Conservation (phyloP, 345 rosid species). For the Gossypium mustelinum region DNA sequence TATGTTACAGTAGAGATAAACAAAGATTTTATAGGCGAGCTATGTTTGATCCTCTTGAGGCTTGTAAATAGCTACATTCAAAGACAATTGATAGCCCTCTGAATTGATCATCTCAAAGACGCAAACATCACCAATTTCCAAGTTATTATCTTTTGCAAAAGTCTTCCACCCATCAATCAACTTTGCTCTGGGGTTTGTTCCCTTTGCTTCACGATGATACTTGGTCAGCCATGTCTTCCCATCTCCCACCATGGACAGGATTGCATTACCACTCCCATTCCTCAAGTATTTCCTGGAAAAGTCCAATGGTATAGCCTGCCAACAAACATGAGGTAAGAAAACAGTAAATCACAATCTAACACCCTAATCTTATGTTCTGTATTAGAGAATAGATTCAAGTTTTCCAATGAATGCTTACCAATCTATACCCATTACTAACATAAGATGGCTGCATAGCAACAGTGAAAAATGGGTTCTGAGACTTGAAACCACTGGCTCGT, state of each 20-base stretch:
- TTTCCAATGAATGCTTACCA: conserved; percentile 1
- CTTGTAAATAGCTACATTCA: not conserved
- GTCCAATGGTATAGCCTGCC: conserved; percentile 3
- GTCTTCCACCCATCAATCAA: conserved; percentile 10
- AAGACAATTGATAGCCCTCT: not conserved
- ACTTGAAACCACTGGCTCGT: conserved; percentile 16
- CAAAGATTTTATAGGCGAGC: not conserved
- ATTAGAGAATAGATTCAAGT: too few species aligned
- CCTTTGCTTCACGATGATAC: not conserved
- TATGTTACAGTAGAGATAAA: not conserved
- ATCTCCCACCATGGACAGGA: not conserved
- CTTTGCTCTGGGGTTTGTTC: not conserved
- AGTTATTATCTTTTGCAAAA: conserved; percentile 9
- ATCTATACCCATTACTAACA: not conserved
- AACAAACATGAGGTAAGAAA: not conserved
- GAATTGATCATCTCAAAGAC: conserved; percentile 4
- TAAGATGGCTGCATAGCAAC: conserved; percentile 19
- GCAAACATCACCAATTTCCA: conserved; percentile 12
- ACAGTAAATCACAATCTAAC: not conserved
- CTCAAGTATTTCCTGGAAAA: conserved; percentile 2
- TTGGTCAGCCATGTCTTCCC: conserved; percentile 17
- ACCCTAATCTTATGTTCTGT: not conserved
- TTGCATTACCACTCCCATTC: not conserved
- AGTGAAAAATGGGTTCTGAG: conserved; percentile 15
- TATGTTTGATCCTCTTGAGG: not conserved